These are phyloP conservation scores for Mycosarcoma mackinlayi DNA, from an alignment of 1,284 basidiomycete species.

Conservation along the genomic window DNA sequence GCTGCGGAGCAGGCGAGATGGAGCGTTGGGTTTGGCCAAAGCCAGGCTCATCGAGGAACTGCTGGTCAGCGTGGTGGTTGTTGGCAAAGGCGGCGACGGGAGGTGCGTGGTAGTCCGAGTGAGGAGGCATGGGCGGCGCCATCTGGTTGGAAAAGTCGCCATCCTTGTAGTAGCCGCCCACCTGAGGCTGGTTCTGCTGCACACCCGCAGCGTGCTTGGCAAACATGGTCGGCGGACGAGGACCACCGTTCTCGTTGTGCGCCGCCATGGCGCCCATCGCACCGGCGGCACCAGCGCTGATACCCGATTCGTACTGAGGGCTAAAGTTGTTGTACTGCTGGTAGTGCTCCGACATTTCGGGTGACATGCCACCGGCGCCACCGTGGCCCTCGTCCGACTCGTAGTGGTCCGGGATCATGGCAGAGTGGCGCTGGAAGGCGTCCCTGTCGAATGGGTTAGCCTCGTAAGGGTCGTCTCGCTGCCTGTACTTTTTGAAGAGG, in stretches of 20 bases:
- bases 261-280: conserved; percentile 52
- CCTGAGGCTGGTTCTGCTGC: conserved; percentile 40
- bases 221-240: conserved; percentile 68
- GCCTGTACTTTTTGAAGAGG: conserved; percentile 64
- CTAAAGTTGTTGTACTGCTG: conserved; percentile 48
- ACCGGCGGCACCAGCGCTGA: conserved; percentile 41
- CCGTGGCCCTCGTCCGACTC: conserved; percentile 58
- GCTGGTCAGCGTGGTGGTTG: conserved; percentile 21
- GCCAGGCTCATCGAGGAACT: conserved; percentile 41
- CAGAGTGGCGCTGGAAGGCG: conserved; percentile 64
- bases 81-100: conserved; percentile 40
- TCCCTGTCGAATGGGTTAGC: conserved; percentile 66
- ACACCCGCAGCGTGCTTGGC: conserved; percentile 60
- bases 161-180: conserved; percentile 54
- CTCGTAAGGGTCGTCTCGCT: conserved; percentile 65
- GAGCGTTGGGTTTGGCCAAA: conserved; percentile 22
- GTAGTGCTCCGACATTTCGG: conserved; percentile 56
- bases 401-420: conserved; percentile 66
- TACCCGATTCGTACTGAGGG: conserved; percentile 39
- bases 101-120: conserved; percentile 35
- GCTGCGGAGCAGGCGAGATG: conserved; percentile 46
- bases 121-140: conserved; percentile 20
- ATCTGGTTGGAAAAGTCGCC: conserved; percentile 29
- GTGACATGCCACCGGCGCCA: conserved; percentile 20
- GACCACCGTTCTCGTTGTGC: conserved; percentile 59